Conservation (phyloP, 805 yeast genomes). For the Metschnikowia anglica region DNA sequence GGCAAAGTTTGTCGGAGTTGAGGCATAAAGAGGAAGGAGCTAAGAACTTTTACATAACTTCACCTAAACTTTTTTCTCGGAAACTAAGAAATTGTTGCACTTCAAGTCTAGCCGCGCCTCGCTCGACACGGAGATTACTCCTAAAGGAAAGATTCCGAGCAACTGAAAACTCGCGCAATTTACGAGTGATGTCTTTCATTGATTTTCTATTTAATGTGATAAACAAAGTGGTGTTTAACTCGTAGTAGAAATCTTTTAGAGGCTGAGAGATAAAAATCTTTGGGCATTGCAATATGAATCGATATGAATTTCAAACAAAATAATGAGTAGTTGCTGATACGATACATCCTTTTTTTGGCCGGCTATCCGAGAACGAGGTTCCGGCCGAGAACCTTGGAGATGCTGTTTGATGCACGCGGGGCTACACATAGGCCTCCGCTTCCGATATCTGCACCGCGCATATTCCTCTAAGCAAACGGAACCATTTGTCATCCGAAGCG, state of each 20-base stretch:
- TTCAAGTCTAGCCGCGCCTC: conserved; percentile 1
- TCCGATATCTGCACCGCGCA: conserved; percentile 8
- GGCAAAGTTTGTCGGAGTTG: background rate
- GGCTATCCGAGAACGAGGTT: background rate
- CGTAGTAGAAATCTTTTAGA: too few relatives aligned
- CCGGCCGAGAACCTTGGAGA: conserved; percentile 1
- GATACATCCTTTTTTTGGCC: background rate
- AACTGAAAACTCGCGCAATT: conserved; percentile 3
- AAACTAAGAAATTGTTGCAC: background rate
- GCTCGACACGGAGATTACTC: conserved; percentile 1
- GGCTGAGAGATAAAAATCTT: too few relatives aligned
- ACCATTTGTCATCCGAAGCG: conserved; percentile 18
- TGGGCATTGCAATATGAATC: too few relatives aligned
- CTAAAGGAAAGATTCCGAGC: background rate
- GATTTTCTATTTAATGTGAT: background rate
- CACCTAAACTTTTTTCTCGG: background rate
- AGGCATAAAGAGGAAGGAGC: too few relatives aligned
- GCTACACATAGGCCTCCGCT: conserved; percentile 1
- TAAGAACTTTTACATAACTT: too few relatives aligned
- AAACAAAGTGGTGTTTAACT: background rate
- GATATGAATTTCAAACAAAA: too few relatives aligned
- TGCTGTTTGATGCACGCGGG: background rate
- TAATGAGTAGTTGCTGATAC: too few relatives aligned
- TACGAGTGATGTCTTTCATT: background rate
- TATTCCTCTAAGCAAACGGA: conserved; percentile 4